Evolutionary conservation across 2,329 filamentous ascomycete genomes (phyloP).

Genomic region (Fusarium azukiicola): DNA sequence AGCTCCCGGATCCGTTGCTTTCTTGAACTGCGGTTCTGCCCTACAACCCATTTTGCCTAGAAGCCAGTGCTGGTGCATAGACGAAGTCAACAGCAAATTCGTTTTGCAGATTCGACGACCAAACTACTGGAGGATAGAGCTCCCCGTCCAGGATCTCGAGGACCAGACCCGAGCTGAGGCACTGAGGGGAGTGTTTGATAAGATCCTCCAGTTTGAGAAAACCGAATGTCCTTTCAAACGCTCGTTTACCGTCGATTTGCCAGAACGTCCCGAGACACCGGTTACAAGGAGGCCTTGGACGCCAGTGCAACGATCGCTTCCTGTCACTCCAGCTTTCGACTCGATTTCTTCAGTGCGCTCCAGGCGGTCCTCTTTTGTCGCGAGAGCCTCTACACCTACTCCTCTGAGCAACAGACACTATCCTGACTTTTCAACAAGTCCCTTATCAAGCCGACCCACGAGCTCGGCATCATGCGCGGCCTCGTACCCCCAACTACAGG

Average conservation of each 20-base stretch:
- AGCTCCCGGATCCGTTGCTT: constrained; percentile 91
- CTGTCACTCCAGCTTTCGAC: constrained; percentile 36
- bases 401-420: constrained; percentile 26
- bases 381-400: constrained; percentile 43
- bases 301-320: constrained; percentile 61
- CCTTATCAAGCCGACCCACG: constrained; percentile 28
- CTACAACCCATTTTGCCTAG: constrained; percentile 93
- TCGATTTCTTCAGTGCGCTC: constrained; percentile 33
- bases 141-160: constrained; percentile 79
- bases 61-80: constrained; percentile 96
- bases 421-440: constrained; percentile 34
- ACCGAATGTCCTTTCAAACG: constrained; percentile 93
- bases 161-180: constrained; percentile 79
- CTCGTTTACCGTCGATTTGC: constrained; percentile 87
- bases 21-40: constrained; percentile 91
- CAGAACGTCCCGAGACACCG: constrained; percentile 83
- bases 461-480: constrained; percentile 31
- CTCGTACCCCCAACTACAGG: constrained; percentile 23
- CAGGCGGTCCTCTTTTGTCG: constrained; percentile 44
- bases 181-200: constrained; percentile 85
- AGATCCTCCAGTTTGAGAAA: constrained; percentile 91
- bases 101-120: constrained; percentile 92
- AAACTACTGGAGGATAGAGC: constrained; percentile 94
- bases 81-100: constrained; percentile 89
- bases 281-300: constrained; percentile 85